Base-by-base conservation (phyloP, 352 stramenopile species). In the Globisporangium nagaii region DNA sequence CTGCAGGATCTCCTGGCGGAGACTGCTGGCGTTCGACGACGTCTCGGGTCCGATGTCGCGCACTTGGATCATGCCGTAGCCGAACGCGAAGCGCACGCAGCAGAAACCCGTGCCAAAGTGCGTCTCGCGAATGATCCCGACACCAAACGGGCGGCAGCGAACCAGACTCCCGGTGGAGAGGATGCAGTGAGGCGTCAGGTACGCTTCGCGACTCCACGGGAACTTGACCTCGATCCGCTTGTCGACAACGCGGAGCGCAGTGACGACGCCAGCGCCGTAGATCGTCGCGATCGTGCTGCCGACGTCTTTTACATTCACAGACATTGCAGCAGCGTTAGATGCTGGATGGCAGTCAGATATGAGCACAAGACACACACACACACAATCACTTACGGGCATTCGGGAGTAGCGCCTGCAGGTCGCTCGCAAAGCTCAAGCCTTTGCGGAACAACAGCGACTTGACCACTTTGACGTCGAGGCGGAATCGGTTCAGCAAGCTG, bases 381-480 rank as follows among this genome's bases (percentile, higher is more conserved):
- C 31, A 25, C 0, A 10, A 47, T 12, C 19, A 82, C 74, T 40
- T 71, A 85, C 74, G 65, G n/a, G 69, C 64, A 36, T 74, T 60
- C 15, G 68, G 66, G n/a, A 76, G 52, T 19, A 80, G 50, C 12
- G 31, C n/a, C 25, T 20, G 61, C 5, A 53, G 55, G 30, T 75
- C 65, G 49, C 31, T 73, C 32, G 63, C 36, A 36, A 88, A 88
- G 47, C 45, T 72, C 17, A 90, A 10, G 0, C 79, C 82, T 30
- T 80, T 77, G 4, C 79, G 72, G 20, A 77, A 80, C 1, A 89
- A 64, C 34, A 88, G 46, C 2, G 69, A 66, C 36, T 86, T 86
- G 4, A 76, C 76, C 7, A 90, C 75, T 53, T 87, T 88, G 25
- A 93, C 79, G 47, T 93, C 82, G 12, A 93, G 51, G 19, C 87